Percentiles rank a stretch among this genome's conserved stretches.
Evolutionary conservation across 2,329 filamentous ascomycete species (phyloP).

Genomic region (Bisporella sp.): DNA sequence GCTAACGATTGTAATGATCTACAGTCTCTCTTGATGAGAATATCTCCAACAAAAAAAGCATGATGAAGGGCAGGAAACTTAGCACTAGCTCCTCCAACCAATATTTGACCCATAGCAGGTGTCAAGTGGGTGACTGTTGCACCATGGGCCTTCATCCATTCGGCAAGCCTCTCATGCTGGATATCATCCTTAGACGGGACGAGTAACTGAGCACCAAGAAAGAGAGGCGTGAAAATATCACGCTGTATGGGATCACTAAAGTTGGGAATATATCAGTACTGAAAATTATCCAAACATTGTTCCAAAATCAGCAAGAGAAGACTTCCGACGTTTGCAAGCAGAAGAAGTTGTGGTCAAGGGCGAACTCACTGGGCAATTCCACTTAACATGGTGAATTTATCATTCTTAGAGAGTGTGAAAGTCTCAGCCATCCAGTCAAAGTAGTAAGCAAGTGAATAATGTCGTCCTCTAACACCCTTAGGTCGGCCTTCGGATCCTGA

Average conservation of each 20-base stretch:
- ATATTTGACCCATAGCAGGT: constrained; percentile 92
- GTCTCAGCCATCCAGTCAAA: constrained; percentile 88
- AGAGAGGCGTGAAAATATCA: constrained; percentile 87
- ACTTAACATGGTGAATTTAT: constrained; percentile 74
- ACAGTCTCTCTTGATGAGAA: constrained; percentile 81
- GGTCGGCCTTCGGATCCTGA: constrained; percentile 71
- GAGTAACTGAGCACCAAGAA: constrained; percentile 72
- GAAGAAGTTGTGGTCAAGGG: no score
- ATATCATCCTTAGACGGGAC: constrained; percentile 80
- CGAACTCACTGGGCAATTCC: constrained; percentile 64
- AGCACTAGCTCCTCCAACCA: constrained; percentile 76
- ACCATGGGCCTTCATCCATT: constrained; percentile 75
- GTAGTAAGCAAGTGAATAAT: constrained; percentile 80
- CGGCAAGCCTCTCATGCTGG: constrained; percentile 73
- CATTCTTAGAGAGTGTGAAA: constrained; percentile 66
- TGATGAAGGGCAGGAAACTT: constrained; percentile 70
- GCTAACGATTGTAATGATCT: constrained; percentile 68
- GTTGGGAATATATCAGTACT: no score
- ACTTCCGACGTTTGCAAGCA: no score
- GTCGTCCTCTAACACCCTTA: constrained; percentile 81
- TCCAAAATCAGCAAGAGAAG: no score
- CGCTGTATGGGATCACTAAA: constrained; percentile 46
- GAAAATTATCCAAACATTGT: no score
- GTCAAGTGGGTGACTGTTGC: constrained; percentile 84
- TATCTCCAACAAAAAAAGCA: constrained; percentile 88